These are phyloP conservation scores for Chlorociboria aeruginascens DNA, from an alignment of 495 filamentous ascomycete species.

Conservation along the genomic window DNA sequence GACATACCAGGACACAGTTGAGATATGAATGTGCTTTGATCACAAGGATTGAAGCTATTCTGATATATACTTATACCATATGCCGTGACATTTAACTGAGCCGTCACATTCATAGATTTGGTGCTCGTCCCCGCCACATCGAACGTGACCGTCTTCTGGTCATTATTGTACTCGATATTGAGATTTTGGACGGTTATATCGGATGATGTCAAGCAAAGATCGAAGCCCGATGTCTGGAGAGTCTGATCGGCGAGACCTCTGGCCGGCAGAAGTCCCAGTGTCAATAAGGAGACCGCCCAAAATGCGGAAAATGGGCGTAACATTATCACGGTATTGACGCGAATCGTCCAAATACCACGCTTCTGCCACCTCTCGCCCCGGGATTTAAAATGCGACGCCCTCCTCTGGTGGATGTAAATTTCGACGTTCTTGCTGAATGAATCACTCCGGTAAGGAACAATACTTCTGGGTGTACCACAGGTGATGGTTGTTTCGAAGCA, in stretches of 20 bases:
- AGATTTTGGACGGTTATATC: slow-evolving; percentile 61
- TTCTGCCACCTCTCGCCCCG: neutral
- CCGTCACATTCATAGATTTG: slow-evolving; percentile 69
- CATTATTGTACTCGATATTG: slow-evolving; percentile 67
- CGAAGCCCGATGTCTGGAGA: slow-evolving; percentile 70
- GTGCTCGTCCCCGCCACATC: slow-evolving; percentile 70
- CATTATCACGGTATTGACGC: slow-evolving; percentile 9
- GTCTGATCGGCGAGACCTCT: slow-evolving; percentile 46
- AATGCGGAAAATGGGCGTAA: slow-evolving; percentile 12
- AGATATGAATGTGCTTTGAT: slow-evolving; percentile 45
- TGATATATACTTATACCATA: slow-evolving; percentile 78
- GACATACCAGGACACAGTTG: slow-evolving; percentile 73
- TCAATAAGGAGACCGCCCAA: slow-evolving; percentile 12
- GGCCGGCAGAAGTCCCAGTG: slow-evolving; percentile 23
- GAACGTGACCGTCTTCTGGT: slow-evolving; percentile 61
- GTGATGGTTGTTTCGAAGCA: neutral
- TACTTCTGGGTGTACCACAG: neutral
- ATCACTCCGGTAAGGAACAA: neutral
- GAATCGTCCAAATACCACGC: neutral
- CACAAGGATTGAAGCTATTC: slow-evolving; percentile 75
- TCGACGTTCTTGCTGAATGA: neutral
- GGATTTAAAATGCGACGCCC: neutral
- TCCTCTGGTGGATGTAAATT: neutral
- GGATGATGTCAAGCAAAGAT: slow-evolving; percentile 53
- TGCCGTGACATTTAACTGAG: slow-evolving; percentile 64